These are phyloP conservation scores for Rubia yunnanensis DNA, from an alignment of 257 asterid genomes.

Conservation along the genomic window DNA sequence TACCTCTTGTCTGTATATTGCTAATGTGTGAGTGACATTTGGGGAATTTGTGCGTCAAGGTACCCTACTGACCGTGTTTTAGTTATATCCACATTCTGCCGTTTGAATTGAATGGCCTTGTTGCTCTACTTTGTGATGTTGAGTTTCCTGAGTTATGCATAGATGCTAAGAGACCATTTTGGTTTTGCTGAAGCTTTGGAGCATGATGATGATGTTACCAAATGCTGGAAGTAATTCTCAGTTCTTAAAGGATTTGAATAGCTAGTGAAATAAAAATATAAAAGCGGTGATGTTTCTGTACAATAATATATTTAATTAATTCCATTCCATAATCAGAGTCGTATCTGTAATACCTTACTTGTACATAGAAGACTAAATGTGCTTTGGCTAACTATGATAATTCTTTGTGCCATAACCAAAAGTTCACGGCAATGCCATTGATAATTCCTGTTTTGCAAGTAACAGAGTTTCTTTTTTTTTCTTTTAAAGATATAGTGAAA, in stretches of 20 bases:
- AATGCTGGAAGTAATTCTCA: neutral
- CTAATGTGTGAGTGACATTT: neutral
- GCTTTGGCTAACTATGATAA: too few relatives aligned
- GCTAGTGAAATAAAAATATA: neutral
- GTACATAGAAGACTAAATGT: too few relatives aligned
- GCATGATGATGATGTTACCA: neutral
- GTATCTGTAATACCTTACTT: neutral
- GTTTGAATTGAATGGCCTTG: neutral
- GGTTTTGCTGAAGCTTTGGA: neutral
- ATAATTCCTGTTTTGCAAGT: too few relatives aligned
- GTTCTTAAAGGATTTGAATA: neutral
- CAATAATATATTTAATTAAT: too few relatives aligned
- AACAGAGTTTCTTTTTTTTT: too few relatives aligned
- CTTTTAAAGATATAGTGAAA: too few relatives aligned
- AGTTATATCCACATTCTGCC: too few relatives aligned
- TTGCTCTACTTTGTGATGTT: neutral
- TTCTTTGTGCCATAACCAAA: too few relatives aligned
- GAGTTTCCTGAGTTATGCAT: neutral
- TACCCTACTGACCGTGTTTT: too few relatives aligned
- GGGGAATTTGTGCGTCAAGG: neutral
- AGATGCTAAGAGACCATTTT: neutral
- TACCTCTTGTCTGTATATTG: too few relatives aligned
- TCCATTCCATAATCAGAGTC: neutral
- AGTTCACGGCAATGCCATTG: too few relatives aligned
- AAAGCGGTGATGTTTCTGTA: neutral